These are phyloP conservation scores for Emergomyces orientalis DNA, from an alignment of 2,329 filamentous ascomycete genomes.

Conservation along the genomic window DNA sequence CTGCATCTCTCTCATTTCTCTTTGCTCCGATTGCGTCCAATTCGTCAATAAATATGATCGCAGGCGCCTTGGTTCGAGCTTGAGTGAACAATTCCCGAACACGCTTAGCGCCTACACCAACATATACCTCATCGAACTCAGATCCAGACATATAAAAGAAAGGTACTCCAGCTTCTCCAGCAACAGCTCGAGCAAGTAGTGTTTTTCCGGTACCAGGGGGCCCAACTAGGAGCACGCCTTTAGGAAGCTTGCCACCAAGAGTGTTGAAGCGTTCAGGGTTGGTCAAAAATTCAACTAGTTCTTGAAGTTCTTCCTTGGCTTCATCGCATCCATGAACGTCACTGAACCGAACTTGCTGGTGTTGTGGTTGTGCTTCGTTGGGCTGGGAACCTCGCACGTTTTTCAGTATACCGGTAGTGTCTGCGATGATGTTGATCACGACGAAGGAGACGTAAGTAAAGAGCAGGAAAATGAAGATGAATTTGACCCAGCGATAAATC, in stretches of 20 bases:
- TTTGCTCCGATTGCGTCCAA: conserved; percentile 90
- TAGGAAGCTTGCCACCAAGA: conserved; percentile 90
- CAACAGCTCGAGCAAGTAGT: conserved; percentile 85
- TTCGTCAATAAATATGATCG: conserved; percentile 94
- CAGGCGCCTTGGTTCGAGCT: conserved; percentile 74
- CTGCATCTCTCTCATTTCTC: conserved; percentile 82
- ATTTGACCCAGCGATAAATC: conserved; percentile 88
- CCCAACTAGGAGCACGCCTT: conserved; percentile 88
- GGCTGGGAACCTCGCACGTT: conserved; percentile 62
- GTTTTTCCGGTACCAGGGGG: conserved; percentile 98
- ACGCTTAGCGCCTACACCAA: conserved; percentile 91
- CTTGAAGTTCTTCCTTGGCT: conserved; percentile 94
- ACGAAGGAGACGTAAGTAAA: conserved; percentile 72
- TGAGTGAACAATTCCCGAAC: conserved; percentile 85
- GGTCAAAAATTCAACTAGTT: conserved; percentile 91
- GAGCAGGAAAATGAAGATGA: conserved; percentile 67
- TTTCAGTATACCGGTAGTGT: conserved; percentile 68
- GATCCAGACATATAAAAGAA: conserved; percentile 99
- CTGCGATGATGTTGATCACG: conserved; percentile 70
- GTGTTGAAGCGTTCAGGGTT: conserved; percentile 89
- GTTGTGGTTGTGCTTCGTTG: conserved; percentile 83
- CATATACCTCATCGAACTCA: conserved; percentile 97
- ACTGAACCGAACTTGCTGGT: conserved; percentile 80
- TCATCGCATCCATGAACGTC: conserved; percentile 98
- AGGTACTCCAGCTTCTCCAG: conserved; percentile 90